These are phyloP conservation scores for Medicago lupulina DNA, from an alignment of 306 rosid species.

Conservation along the genomic window DNA sequence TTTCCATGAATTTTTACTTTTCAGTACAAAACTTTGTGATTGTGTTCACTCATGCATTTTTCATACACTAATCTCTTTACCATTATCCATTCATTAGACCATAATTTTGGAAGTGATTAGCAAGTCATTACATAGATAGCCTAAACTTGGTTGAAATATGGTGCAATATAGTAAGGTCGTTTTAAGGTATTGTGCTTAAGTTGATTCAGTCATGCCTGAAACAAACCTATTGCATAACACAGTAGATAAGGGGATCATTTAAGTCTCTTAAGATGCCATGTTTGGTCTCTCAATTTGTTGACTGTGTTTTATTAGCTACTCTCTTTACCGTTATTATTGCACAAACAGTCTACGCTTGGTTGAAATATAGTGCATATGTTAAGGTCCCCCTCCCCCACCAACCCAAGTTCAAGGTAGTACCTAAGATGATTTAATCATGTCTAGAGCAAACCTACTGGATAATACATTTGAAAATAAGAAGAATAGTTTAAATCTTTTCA, in stretches of 20 bases:
- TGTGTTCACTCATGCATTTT: neutral
- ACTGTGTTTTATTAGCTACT: too few species aligned
- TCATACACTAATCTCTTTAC: slow-evolving; percentile 8
- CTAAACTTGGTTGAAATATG: slow-evolving; percentile 20
- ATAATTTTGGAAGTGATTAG: slow-evolving; percentile 22
- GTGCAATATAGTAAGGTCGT: neutral
- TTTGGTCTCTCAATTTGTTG: too few species aligned
- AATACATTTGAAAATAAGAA: neutral
- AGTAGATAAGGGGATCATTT: too few species aligned
- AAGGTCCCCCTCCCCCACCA: too few species aligned
- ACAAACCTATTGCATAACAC: too few species aligned
- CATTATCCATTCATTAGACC: slow-evolving; percentile 1
- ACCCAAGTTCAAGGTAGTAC: slow-evolving; percentile 19
- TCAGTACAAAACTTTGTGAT: neutral
- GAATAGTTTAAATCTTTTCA: neutral
- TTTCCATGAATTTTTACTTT: neutral
- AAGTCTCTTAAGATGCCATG: too few species aligned
- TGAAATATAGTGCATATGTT: too few species aligned
- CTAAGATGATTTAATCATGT: slow-evolving; percentile 10
- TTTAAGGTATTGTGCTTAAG: neutral
- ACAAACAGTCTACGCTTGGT: too few species aligned
- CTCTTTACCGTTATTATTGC: too few species aligned
- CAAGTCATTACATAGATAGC: neutral
- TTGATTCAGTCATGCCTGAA: too few species aligned
- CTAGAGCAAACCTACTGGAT: neutral